Base-by-base conservation (phyloP, 2,329 filamentous ascomycete species). In the Neofusicoccum cordaticola region DNA sequence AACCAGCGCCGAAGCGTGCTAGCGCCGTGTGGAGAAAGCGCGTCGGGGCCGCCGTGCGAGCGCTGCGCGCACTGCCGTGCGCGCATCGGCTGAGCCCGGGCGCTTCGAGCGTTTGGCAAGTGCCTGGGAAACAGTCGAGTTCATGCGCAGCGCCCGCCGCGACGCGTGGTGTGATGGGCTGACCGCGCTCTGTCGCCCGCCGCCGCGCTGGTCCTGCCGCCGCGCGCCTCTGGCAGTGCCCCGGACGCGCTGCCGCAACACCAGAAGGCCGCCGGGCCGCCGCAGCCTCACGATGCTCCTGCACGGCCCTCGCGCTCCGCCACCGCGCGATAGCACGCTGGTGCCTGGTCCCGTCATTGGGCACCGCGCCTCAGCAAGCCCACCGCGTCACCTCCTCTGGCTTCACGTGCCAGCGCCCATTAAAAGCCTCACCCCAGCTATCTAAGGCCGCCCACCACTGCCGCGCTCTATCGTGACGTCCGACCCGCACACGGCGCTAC, bases 1-100 rank as follows among this genome's bases (percentile, higher is more conserved):
- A 62, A 19, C 58, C 45, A 62, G 45, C 8, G 58, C 58, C n/a
- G 37, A 62, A 50, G 22, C 44, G 58, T 45, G 17, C 9, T 51
- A 37, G 58, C 45, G 35, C 27, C 17, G 58, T 62, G 58, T 62
- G 58, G 58, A 62, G 58, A 62, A 62, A 35, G 44, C 15, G 34
- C 19, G 56, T 42, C 37, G 27, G 39, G 56, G 56, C 42, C 56
- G 56, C 56, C 15, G 6, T 4, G n/a, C n/a, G 52, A 27, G 39
- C 19, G 31, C 52, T 47, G 53, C 53, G 41, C 27, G 4, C 17
- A 41, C 41, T 44, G 39, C n/a, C 5, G 15, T 7, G 22, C 53
- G 31, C 53, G 41, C 53, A n/a, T 47, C 53, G 53, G 53, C 39
- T 35, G 53, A 19, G 53, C 27, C 39, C 39, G 41, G 53, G 53